Base-by-base conservation (phyloP, 495 filamentous ascomycete genomes). In the Thermothielavioides terrestris region DNA sequence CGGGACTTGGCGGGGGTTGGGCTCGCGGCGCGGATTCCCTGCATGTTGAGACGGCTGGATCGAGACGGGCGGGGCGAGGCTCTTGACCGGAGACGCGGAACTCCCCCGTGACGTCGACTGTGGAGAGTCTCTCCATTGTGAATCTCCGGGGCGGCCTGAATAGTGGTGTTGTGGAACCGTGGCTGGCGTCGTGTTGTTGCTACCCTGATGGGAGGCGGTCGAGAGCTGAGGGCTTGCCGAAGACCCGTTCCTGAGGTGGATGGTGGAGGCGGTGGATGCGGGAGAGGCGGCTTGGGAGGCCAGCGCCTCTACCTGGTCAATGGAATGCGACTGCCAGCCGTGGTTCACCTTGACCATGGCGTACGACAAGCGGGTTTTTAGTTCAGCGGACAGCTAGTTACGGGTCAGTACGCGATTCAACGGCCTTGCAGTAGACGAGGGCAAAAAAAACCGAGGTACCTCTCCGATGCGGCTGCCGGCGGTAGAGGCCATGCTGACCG, bases 301-400 rank as follows among this genome's bases (percentile, higher is more conserved):
- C 21, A 84, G 68, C 12, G 78, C 71, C 58, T 89, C 83, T n/a
- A 85, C 71, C 52, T 90, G 80, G 39, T 81, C 78, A 46, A 85
- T 74, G 23, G 74, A 77, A 52, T 78, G 79, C 11, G 77, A 75
- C 68, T 91, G 82, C 76, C 87, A 88, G 42, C 85, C 87, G 63
- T 92, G 81, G 66, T 91, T 83, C 32, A 96, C 82, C 63, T 94
- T 94, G 57, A 90, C 78, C 71, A 91, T 87, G 30, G 88, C 89
- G 64, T 95, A 94, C 6, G 86, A 86, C 11, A 96, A 72, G 43
- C 88, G 84, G 6, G 87, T 78, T 53, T 80, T 82, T 21, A 96
- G 75, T 58, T 88, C 81, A 31, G 80, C 77, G 26, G 88, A 87
- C 38, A 92, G 65, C 84, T 94, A 58, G 5, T 1, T 49, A 46